Evolutionary conservation across 2,329 filamentous ascomycete genomes (phyloP).

Genomic region (Cordyceps tenuipes): DNA sequence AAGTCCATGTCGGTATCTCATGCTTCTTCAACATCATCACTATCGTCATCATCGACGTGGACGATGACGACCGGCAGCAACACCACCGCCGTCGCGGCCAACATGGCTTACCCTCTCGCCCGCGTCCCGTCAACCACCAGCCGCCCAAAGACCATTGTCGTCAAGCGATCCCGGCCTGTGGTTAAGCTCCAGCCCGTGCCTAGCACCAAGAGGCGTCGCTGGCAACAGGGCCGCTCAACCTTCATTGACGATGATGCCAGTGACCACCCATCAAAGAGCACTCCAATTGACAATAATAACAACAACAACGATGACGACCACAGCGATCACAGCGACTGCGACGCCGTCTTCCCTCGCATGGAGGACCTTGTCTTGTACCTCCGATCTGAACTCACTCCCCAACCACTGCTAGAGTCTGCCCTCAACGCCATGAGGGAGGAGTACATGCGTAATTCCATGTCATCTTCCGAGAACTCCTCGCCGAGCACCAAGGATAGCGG

Average conservation of each 20-base stretch:
- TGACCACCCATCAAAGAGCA: constrained; percentile 5
- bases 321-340: constrained; percentile 20
- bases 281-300: too few relatives aligned
- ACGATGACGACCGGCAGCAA: neutral
- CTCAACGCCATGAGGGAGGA: constrained; percentile 35
- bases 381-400: constrained; percentile 30
- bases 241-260: constrained; percentile 35
- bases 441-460: constrained; percentile 1
- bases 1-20: neutral
- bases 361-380: constrained; percentile 52
- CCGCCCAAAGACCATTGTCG: constrained; percentile 23
- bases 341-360: constrained; percentile 40
- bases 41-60: neutral
- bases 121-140: constrained; percentile 20
- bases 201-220: constrained; percentile 20
- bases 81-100: neutral
- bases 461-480: neutral
- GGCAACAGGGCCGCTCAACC: constrained; percentile 15
- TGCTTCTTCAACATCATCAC: neutral
- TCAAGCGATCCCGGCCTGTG: constrained; percentile 21
- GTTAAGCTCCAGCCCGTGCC: constrained; percentile 24
- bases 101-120: constrained; percentile 10
- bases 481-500: neutral
- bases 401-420: constrained; percentile 37
- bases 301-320: constrained; percentile 4